A percentile compares a stretch with the other conserved stretches of the same genome.
phyloP scores from a whole-genome alignment of 2,329 filamentous ascomycete genomes.

The Exophiala sp. region DNA sequence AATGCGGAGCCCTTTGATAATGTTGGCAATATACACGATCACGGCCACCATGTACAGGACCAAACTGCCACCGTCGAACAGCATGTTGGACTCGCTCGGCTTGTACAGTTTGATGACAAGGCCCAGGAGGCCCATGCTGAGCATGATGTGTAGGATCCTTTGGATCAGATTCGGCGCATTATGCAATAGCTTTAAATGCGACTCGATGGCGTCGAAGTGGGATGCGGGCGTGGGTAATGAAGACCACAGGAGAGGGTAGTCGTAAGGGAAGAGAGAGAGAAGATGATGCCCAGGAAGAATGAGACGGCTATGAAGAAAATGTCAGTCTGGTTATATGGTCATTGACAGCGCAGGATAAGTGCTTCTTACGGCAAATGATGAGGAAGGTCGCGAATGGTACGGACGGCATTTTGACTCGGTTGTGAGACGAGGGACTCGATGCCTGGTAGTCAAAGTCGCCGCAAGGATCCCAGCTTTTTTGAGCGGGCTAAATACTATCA shows the following conservation, averaged over 20 bases:
- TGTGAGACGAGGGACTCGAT: not conserved
- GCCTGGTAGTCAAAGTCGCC: not conserved
- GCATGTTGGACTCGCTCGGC: constrained; percentile 86
- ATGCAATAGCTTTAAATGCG: constrained; percentile 85
- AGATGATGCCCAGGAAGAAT: constrained; percentile 98
- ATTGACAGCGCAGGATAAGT: constrained; percentile 5
- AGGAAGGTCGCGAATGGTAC: constrained; percentile 84
- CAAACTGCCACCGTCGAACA: constrained; percentile 74
- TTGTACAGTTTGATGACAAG: constrained; percentile 94
- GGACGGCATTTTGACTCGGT: constrained; percentile 23
- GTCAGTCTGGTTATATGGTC: constrained; percentile 1
- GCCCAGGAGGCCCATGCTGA: constrained; percentile 78
- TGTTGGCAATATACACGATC: constrained; percentile 91
- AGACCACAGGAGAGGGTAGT: constrained; percentile 47
- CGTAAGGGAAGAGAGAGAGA: constrained; percentile 91
- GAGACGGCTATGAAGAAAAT: constrained; percentile 59
- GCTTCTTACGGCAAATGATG: constrained; percentile 47
- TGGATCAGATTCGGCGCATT: constrained; percentile 84
- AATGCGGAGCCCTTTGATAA: constrained; percentile 85
- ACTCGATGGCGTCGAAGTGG: constrained; percentile 81
- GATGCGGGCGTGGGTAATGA: constrained; percentile 38
- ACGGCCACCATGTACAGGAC: constrained; percentile 77
- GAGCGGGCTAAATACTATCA: not conserved
- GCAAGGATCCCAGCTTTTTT: not conserved
- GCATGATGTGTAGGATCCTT: constrained; percentile 89